Evolutionary conservation across 768 basidiomycete species (phyloP).

Genomic region (Mycena chlorophos): DNA sequence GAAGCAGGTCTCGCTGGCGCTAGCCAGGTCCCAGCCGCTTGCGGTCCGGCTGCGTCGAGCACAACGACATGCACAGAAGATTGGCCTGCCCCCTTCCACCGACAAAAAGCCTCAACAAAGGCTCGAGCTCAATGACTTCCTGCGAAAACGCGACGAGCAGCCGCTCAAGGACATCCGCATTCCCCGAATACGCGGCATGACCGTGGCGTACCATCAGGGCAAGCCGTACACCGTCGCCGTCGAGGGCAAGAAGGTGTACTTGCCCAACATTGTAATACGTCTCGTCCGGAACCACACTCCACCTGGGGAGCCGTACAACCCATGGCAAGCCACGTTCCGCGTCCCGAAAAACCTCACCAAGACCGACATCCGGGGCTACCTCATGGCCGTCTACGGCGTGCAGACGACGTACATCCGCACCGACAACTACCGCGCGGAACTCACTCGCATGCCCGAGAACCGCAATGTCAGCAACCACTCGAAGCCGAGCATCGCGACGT

Average conservation of each 20-base stretch:
- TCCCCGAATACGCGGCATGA: constrained; percentile 71
- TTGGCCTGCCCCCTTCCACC: constrained; percentile 62
- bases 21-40: constrained; percentile 70
- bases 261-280: constrained; percentile 83
- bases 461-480: constrained; percentile 40
- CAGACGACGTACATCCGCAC: constrained; percentile 92
- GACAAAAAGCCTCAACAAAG: constrained; percentile 20
- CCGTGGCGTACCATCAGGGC: constrained; percentile 39
- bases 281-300: constrained; percentile 84
- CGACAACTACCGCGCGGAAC: constrained; percentile 78
- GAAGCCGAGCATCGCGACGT: constrained; percentile 41
- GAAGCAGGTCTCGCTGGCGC: constrained; percentile 49
- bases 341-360: constrained; percentile 89
- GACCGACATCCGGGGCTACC: constrained; percentile 86
- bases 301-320: constrained; percentile 81
- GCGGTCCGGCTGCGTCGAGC: constrained; percentile 71
- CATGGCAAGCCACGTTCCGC: constrained; percentile 93
- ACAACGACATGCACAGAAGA: constrained; percentile 40
- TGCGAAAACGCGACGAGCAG: constrained; percentile 16
- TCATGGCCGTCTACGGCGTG: constrained; percentile 83
- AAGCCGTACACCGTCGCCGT: constrained; percentile 49
- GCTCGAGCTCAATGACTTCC: constrained; percentile 17
- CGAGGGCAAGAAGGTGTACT: constrained; percentile 81
- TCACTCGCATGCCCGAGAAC: constrained; percentile 32
- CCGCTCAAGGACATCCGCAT: constrained; percentile 48